Conservation (phyloP, 148 eudicot genomes). For the Silene latifolia region DNA sequence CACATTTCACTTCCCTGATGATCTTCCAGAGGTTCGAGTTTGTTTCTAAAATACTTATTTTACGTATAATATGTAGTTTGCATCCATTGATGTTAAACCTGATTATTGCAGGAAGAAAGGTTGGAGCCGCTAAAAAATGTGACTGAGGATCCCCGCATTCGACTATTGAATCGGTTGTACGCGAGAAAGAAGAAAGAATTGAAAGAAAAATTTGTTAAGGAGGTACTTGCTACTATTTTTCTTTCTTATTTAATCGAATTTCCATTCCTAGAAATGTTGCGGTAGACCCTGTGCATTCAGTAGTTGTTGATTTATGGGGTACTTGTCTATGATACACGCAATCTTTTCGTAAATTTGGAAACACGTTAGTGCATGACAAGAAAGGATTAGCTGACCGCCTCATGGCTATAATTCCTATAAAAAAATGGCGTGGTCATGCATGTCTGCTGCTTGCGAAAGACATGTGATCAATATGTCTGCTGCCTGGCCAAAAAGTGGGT, state of each 20-base stretch:
- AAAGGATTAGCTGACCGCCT: not conserved
- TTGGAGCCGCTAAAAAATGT: slow-evolving; percentile 74
- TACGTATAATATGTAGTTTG: not conserved
- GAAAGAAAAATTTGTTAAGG: slow-evolving; percentile 50
- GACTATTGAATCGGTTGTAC: slow-evolving; percentile 74
- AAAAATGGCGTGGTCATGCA: too few species aligned
- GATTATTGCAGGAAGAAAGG: slow-evolving; percentile 67
- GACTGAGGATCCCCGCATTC: slow-evolving; percentile 73
- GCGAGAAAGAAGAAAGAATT: slow-evolving; percentile 83
- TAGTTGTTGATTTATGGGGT: not conserved
- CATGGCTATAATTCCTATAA: too few species aligned
- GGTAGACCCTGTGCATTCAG: not conserved
- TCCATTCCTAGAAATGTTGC: not conserved
- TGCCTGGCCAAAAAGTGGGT: too few species aligned
- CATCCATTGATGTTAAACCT: slow-evolving; percentile 18
- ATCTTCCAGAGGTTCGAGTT: slow-evolving; percentile 65
- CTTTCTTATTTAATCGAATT: not conserved
- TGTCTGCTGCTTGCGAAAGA: too few species aligned
- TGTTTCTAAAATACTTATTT: slow-evolving; percentile 10
- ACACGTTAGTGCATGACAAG: not conserved
- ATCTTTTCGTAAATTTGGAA: not conserved
- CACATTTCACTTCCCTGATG: slow-evolving; percentile 68
- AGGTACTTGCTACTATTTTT: slow-evolving; percentile 38
- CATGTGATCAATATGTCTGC: too few species aligned
- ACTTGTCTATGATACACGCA: not conserved